Evolutionary conservation across 2,329 filamentous ascomycete genomes (phyloP), one percentile per base, ranked within the genome.

Genomic region (Setomelanomma holmii): DNA sequence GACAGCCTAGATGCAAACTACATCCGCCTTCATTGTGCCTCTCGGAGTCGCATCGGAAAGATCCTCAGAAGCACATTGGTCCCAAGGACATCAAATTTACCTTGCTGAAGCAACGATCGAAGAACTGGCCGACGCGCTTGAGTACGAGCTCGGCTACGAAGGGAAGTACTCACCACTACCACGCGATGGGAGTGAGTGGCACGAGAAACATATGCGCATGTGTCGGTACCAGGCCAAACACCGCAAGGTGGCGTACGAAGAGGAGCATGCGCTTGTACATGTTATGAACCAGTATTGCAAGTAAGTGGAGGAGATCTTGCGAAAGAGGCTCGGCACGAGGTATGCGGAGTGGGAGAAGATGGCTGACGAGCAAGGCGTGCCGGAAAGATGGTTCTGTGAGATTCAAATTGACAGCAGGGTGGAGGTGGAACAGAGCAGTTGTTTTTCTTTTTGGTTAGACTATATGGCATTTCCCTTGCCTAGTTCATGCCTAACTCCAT

Each of bases 301-400:
- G 42, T 24, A 33, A 20, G 10, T 51, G 4, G 43, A 54, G 33
- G 17, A 21, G 14, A 5, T 39, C 7, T n/a, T 44, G n/a, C 33
- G 42, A 12, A 23, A 14, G 2, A 20, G 10, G 33, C 47, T 54
- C 16, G 39, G 42, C 17, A 19, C 30, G 14, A 16, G 6, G 8
- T 51, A 51, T 22, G 38, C 19, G 12, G 42, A 47, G 16, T 54
- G 21, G 39, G 46, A 40, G 38, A 33, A 20, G 4, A n/a, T n/a
- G n/a, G n/a, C n/a, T n/a, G n/a, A n/a, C n/a, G n/a, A n/a, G n/a
- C n/a, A n/a, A n/a, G n/a, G n/a, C n/a, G n/a, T n/a, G n/a, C n/a
- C n/a, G n/a, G n/a, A n/a, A n/a, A n/a, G n/a, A n/a, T n/a, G n/a
- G n/a, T n/a, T n/a, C n/a, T n/a, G n/a, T n/a, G n/a, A n/a, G n/a